phyloP scores from a whole-genome alignment of 495 filamentous ascomycete species.

The Durotheca rogersii region DNA sequence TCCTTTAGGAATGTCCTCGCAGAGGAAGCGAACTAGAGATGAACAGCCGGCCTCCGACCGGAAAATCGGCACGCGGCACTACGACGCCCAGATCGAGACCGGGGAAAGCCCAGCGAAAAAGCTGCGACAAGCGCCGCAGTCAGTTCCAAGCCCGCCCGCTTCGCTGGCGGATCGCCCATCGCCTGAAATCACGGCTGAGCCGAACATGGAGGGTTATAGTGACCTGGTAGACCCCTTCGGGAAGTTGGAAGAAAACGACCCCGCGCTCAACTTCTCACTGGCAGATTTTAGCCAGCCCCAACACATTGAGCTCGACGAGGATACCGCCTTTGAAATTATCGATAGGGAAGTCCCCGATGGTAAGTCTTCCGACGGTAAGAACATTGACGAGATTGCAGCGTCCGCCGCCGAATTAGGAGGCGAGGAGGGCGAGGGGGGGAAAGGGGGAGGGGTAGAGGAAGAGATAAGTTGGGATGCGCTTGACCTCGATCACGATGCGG shows the following conservation, averaged over 20 bases:
- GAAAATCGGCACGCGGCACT: not conserved
- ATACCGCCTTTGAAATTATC: not conserved
- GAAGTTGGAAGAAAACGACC: not conserved
- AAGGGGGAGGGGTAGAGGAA: not conserved
- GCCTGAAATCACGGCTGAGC: not conserved
- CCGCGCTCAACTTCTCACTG: not conserved
- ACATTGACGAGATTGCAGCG: not conserved
- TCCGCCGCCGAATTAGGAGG: not conserved
- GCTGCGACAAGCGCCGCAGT: not conserved
- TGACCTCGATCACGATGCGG: not conserved
- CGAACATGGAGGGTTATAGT: not conserved
- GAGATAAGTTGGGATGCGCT: not conserved
- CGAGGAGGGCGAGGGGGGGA: not conserved
- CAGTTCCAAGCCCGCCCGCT: not conserved
- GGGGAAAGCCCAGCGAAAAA: not conserved
- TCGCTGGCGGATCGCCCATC: not conserved
- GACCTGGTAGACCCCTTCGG: not conserved
- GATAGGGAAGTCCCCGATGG: not conserved
- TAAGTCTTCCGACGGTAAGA: slow-evolving; percentile 1
- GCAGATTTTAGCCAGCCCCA: not conserved
- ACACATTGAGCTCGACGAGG: not conserved
- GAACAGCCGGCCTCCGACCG: not conserved
- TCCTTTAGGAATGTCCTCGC: not conserved
- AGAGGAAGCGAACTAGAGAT: slow-evolving; percentile 4
- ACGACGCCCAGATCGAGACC: not conserved